These are phyloP conservation scores for Saturnispora gosingensis DNA, from an alignment of 805 yeast species.

Conservation along the genomic window DNA sequence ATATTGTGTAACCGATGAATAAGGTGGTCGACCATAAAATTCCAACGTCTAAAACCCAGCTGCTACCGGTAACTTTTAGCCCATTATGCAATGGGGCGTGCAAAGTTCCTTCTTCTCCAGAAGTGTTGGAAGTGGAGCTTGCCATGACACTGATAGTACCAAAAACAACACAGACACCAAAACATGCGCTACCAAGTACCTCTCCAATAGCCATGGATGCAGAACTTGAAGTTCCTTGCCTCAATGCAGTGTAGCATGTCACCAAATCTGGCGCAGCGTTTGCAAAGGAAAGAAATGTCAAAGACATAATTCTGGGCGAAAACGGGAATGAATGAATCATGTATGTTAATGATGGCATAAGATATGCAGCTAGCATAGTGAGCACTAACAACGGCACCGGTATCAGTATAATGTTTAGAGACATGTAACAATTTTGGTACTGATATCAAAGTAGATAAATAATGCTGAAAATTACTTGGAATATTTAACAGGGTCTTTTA, in stretches of 20 bases:
- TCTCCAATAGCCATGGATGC: conserved; percentile 47
- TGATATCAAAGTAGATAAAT: background rate
- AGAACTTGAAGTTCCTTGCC: conserved; percentile 36
- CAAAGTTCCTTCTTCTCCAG: background rate
- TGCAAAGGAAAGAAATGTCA: conserved; percentile 82
- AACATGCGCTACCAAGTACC: conserved; percentile 44
- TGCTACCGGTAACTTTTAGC: background rate
- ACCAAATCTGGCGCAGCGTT: conserved; percentile 89
- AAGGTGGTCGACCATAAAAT: background rate
- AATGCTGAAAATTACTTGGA: background rate
- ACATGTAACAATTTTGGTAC: background rate
- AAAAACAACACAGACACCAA: conserved; percentile 41
- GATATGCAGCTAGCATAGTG: conserved; percentile 4
- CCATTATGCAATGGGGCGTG: background rate
- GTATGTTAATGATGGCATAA: conserved; percentile 8
- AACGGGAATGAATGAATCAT: conserved; percentile 5
- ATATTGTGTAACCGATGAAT: conserved; percentile 29
- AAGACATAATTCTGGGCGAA: conserved; percentile 12
- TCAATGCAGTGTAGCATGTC: conserved; percentile 76
- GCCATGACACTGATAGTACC: conserved; percentile 36
- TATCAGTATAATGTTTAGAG: conserved; percentile 1
- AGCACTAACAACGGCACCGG: conserved; percentile 3
- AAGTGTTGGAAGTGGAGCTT: background rate
- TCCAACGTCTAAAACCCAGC: background rate
- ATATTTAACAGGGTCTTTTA: background rate